Evolutionary conservation across 2,329 filamentous ascomycete genomes (phyloP).

Genomic region (Cephalotrichum gorgonifer): DNA sequence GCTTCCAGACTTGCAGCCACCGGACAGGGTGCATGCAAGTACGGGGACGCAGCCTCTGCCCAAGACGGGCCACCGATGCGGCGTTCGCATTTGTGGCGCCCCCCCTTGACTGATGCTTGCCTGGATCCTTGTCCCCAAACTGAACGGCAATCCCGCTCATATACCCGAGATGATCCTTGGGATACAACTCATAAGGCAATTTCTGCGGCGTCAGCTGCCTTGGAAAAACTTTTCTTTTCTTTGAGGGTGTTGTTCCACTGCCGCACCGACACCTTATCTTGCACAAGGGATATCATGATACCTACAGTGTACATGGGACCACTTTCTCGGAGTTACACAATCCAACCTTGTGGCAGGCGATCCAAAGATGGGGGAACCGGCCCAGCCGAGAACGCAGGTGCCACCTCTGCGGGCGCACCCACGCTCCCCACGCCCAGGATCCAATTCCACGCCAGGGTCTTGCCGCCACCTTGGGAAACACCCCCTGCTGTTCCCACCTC

Average conservation of each 20-base stretch:
- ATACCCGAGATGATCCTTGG: neutral
- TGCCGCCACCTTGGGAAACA: neutral
- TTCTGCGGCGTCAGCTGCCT: neutral
- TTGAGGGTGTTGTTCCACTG: neutral
- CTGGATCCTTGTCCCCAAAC: neutral
- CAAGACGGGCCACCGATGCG: neutral
- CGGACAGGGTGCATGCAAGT: too few species aligned
- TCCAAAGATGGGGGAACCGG: neutral
- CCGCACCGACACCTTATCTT: too few species aligned
- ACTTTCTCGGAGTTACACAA: neutral
- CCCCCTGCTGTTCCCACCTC: conserved; percentile 11
- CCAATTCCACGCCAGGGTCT: neutral
- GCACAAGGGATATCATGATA: neutral
- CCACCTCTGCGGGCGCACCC: neutral
- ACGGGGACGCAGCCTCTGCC: too few species aligned
- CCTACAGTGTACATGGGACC: neutral
- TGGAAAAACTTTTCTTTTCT: neutral
- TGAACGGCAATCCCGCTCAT: neutral
- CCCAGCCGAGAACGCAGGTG: neutral
- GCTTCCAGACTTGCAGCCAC: too few species aligned
- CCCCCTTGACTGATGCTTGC: neutral
- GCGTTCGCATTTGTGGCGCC: neutral
- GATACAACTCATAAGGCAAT: neutral
- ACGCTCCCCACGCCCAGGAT: neutral
- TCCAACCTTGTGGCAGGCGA: neutral